Evolutionary conservation across 1,139 yeast genomes (phyloP), one percentile per base, ranked within the genome.

Genomic region (Kurtzmaniella quercitrusa): DNA sequence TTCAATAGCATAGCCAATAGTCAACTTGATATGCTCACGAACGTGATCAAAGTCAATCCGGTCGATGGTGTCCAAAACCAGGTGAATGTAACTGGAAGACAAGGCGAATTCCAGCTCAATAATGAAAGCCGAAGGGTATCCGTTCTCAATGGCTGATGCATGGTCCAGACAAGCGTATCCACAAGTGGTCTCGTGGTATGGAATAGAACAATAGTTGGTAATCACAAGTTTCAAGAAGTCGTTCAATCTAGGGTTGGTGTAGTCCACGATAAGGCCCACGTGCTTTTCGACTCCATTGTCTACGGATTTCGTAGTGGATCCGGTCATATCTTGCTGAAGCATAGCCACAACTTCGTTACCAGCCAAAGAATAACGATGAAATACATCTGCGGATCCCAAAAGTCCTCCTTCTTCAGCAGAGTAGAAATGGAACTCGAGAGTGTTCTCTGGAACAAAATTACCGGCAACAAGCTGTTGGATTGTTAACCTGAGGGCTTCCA

Each of bases 301-400:
- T 21, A 70, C 56, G 18, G 83, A 66, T 41, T 75, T 77, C 40
- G 77, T 75, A 8, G 84, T 78, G 58, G 76, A 90, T 0, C 98
- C 98, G 1, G 97, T 88, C 97, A 91, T 91, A 59, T 91, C 98
- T 61, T 90, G 96, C 63, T 91, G 97, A 42, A 91, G 71, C 90
- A 90, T 85, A 5, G 91, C 91, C 31, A 82, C 75, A 18, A 91
- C 91, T 16, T 73, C 70, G 46, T 68, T 73, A 36, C 70, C 69
- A 2, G 64, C 53, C 10, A 60, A 56, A 19, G 73, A 62, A 57
- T 86, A 86, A 25, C 70, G 65, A 16, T 77, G 65, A 61, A 87
- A 87, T 10, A 91, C 79, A 48, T 88, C 95, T 51, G 80, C 77
- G 3, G 96, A 88, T 0, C 98, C 98, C 44, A 88, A 70, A 46